phyloP scores from a whole-genome alignment of 805 yeast species.

The Ogataea ganodermae region DNA sequence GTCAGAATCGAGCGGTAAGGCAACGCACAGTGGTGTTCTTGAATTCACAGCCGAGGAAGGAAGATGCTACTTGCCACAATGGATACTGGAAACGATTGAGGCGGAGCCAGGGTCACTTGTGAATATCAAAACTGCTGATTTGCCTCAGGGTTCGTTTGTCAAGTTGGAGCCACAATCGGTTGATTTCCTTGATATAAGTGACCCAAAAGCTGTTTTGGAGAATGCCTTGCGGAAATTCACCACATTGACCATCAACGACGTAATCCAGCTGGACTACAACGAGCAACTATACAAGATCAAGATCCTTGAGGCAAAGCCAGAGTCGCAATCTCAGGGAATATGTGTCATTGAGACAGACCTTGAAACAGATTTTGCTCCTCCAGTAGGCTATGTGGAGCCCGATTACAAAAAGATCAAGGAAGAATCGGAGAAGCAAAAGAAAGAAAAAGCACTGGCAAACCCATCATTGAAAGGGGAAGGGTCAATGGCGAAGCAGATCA shows the following conservation, averaged over 20 bases:
- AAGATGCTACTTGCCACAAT: conserved; percentile 87
- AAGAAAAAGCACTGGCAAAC: conserved; percentile 40
- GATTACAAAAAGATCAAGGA: conserved; percentile 50
- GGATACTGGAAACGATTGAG: conserved; percentile 87
- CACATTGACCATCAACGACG: conserved; percentile 80
- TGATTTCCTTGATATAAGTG: conserved; percentile 88
- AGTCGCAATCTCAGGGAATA: conserved; percentile 60
- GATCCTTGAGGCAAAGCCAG: conserved; percentile 87
- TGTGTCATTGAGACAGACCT: conserved; percentile 97
- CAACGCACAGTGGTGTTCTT: conserved; percentile 89
- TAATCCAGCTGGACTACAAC: conserved; percentile 83
- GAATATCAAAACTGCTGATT: conserved; percentile 71
- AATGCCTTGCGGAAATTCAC: conserved; percentile 88
- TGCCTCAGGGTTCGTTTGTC: conserved; percentile 85
- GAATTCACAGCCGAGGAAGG: conserved; percentile 99
- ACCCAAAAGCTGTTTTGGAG: conserved; percentile 95
- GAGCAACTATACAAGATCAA: conserved; percentile 75
- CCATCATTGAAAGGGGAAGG: conserved; percentile 46
- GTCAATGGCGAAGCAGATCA: conserved; percentile 74
- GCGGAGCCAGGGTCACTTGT: conserved; percentile 80
- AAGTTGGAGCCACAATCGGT: conserved; percentile 94
- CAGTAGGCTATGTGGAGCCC: conserved; percentile 97
- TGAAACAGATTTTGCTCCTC: conserved; percentile 97
- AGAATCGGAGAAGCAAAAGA: conserved; percentile 40
- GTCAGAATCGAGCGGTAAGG: conserved; percentile 56